phyloP scores from a whole-genome alignment of 805 yeast genomes.

The Wickerhamiella hasegawae region DNA sequence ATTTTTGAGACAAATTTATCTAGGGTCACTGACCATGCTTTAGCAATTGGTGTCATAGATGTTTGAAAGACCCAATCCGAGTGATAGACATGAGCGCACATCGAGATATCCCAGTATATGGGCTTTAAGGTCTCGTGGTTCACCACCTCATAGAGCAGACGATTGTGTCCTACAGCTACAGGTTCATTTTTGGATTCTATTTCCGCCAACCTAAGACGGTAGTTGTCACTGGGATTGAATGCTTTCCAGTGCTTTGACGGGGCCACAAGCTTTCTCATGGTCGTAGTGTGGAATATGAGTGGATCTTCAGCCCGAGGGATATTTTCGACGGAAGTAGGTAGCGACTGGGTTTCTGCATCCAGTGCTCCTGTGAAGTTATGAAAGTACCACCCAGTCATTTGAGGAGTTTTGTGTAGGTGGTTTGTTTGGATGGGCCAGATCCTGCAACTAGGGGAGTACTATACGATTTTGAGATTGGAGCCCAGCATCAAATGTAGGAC shows the following conservation, averaged over 20 bases:
- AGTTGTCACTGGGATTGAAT: constrained; percentile 23
- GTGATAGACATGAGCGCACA: constrained; percentile 20
- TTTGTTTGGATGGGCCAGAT: too few species aligned
- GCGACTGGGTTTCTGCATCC: constrained; percentile 8
- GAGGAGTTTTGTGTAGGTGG: too few species aligned
- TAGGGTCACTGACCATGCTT: constrained; percentile 17
- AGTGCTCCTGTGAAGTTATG: constrained; percentile 12
- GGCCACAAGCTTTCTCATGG: constrained; percentile 1
- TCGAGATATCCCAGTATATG: constrained; percentile 24
- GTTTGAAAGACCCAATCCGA: constrained; percentile 25
- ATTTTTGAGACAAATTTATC: constrained; percentile 12
- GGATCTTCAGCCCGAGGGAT: background rate
- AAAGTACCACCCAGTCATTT: constrained; percentile 15
- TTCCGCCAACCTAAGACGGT: constrained; percentile 3
- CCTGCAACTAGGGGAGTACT: too few species aligned
- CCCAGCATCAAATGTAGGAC: too few species aligned
- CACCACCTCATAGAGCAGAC: constrained; percentile 17
- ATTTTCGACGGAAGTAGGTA: background rate
- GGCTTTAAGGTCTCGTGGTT: constrained; percentile 17
- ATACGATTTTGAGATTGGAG: too few species aligned
- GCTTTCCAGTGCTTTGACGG: constrained; percentile 21
- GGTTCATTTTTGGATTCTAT: constrained; percentile 5
- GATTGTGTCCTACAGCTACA: constrained; percentile 20
- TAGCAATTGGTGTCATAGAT: constrained; percentile 22
- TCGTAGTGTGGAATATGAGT: background rate